Percentiles rank a stretch among this genome's conserved stretches.
Evolutionary conservation across 2,329 filamentous ascomycete species (phyloP).

Genomic region (Aspergillus sp.): DNA sequence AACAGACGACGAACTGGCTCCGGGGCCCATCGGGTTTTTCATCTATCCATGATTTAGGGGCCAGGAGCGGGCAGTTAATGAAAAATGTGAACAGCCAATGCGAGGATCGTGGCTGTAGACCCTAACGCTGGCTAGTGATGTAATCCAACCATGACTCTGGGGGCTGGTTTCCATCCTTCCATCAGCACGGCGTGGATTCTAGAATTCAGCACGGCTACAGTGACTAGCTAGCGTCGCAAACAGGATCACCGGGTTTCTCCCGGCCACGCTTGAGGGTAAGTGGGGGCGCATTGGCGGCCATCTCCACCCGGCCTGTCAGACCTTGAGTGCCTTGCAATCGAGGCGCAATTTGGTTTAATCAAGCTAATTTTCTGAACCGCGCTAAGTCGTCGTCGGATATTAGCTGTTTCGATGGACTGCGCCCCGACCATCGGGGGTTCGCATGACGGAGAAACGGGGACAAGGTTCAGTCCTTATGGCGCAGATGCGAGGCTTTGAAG

Average conservation of each 20-base stretch:
- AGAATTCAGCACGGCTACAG: not conserved
- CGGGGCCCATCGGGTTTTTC: constrained; percentile 4
- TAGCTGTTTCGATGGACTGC: not conserved
- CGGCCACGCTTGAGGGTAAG: not conserved
- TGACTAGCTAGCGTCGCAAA: not conserved
- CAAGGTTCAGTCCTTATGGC: not conserved
- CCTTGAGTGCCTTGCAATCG: not conserved
- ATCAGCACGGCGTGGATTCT: not conserved
- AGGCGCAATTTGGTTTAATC: not conserved
- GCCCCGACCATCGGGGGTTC: not conserved
- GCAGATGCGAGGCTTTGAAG: not conserved
- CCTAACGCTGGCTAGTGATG: constrained; percentile 6
- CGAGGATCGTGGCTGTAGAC: not conserved
- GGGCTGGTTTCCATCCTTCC: not conserved
- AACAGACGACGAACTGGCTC: not conserved
- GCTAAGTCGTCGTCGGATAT: constrained; percentile 1
- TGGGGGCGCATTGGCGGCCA: constrained; percentile 6
- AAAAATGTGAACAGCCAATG: not conserved
- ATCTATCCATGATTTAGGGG: constrained; percentile 1
- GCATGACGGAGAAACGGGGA: not conserved
- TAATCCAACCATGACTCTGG: constrained; percentile 4
- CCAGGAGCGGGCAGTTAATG: constrained; percentile 4
- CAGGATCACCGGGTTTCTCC: not conserved
- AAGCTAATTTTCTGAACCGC: not conserved
- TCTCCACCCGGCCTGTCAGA: constrained; percentile 4